Evolutionary conservation across 257 asterid genomes (phyloP).

Genomic region (Solanum pennellii): DNA sequence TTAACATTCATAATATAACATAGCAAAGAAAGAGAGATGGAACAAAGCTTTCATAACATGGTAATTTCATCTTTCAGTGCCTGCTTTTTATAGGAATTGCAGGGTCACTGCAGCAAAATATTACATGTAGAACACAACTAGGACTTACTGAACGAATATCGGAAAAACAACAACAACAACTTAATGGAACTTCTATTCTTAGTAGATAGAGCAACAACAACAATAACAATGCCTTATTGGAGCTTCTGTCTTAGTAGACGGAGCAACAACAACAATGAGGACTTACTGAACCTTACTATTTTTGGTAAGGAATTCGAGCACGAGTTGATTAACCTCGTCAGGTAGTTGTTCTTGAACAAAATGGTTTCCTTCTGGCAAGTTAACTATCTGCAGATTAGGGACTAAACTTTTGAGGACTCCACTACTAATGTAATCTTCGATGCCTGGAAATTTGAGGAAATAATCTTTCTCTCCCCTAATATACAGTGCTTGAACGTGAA

Average conservation of each 20-base stretch:
- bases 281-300: background rate
- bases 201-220: background rate
- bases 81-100: background rate
- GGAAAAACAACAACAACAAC: background rate
- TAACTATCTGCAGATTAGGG: slow-evolving; percentile 25
- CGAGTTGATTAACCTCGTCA: slow-evolving; percentile 34
- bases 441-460: slow-evolving; percentile 43
- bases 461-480: slow-evolving; percentile 50
- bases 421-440: slow-evolving; percentile 28
- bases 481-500: slow-evolving; percentile 31
- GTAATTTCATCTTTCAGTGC: background rate
- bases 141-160: background rate
- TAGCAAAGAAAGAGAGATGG: background rate
- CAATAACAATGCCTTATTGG: background rate
- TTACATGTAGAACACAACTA: background rate
- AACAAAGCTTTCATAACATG: background rate
- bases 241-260: background rate
- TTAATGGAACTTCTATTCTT: background rate
- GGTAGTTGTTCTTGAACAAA: slow-evolving; percentile 67
- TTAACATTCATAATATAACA: background rate
- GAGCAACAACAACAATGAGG: background rate
- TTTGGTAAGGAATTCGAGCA: slow-evolving; percentile 32
- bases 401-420: slow-evolving; percentile 22
- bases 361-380: slow-evolving; percentile 51
- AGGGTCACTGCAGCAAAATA: background rate